Evolutionary conservation across 345 rosid genomes (phyloP).

Genomic region (Murraya koenigii): DNA sequence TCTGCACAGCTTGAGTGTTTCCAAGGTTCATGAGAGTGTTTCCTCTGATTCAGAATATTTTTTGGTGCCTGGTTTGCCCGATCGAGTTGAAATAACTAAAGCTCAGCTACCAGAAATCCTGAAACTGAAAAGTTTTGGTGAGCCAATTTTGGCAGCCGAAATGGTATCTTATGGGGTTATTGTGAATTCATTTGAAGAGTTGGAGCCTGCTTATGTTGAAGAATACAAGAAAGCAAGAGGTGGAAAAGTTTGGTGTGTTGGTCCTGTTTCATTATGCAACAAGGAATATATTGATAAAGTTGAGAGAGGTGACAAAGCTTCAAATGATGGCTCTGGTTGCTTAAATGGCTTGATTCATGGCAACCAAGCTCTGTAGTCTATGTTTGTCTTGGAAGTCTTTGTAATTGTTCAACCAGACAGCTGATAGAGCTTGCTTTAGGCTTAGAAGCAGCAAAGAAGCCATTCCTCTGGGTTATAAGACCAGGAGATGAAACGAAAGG

Average conservation of each 20-base stretch:
- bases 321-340: neutral
- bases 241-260: neutral
- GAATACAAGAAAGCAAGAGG: neutral
- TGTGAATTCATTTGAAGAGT: neutral
- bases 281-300: neutral
- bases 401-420: neutral
- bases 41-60: neutral
- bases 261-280: neutral
- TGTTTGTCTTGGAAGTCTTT: constrained; percentile 1
- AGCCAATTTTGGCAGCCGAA: neutral
- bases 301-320: neutral
- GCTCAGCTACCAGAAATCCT: neutral
- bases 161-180: neutral
- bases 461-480: neutral
- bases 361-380: neutral
- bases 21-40: neutral
- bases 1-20: neutral
- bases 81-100: neutral
- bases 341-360: neutral
- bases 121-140: neutral
- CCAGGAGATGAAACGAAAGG: neutral
- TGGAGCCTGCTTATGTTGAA: neutral
- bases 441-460: constrained; percentile 3
- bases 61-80: neutral
- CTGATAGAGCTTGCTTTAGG: constrained; percentile 4